Conservation (phyloP, 2,329 filamentous ascomycete genomes). For the Fusarium setosum region DNA sequence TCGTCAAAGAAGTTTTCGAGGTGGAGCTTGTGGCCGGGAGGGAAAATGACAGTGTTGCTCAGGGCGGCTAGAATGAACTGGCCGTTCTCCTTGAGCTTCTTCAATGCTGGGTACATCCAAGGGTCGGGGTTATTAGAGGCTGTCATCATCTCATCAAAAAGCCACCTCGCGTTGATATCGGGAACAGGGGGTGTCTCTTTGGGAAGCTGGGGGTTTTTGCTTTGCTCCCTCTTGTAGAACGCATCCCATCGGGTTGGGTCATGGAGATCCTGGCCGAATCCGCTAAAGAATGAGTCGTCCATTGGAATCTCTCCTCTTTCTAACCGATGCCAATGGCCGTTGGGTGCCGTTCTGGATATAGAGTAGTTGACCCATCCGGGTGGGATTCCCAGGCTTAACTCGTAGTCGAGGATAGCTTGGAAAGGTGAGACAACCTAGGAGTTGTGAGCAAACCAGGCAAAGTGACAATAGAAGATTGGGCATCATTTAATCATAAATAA, state of each 20-base stretch:
- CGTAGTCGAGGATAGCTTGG: conserved; percentile 92
- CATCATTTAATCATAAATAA: background rate
- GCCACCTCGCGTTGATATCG: conserved; percentile 76
- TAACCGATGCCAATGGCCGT: conserved; percentile 88
- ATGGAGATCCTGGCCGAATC: conserved; percentile 81
- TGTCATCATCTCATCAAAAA: conserved; percentile 95
- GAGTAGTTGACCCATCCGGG: conserved; percentile 92
- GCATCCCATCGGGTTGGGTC: conserved; percentile 74
- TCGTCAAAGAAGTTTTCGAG: conserved; percentile 60
- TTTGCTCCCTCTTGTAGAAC: conserved; percentile 64
- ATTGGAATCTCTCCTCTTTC: conserved; percentile 86
- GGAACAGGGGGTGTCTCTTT: conserved; percentile 71
- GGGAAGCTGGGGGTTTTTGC: conserved; percentile 54
- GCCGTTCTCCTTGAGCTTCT: conserved; percentile 72
- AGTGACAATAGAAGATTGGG: background rate
- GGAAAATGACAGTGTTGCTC: conserved; percentile 92
- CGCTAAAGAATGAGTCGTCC: conserved; percentile 78
- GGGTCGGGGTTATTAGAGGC: conserved; percentile 78
- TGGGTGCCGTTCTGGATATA: conserved; percentile 81
- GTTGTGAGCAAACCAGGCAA: background rate
- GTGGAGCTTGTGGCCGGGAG: conserved; percentile 76
- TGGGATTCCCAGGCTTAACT: conserved; percentile 79
- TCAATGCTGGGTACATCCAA: conserved; percentile 87
- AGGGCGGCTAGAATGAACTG: conserved; percentile 82
- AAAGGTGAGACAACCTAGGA: conserved; percentile 87